Base-by-base conservation (phyloP, 257 asterid species). In the Agastache rugosa region DNA sequence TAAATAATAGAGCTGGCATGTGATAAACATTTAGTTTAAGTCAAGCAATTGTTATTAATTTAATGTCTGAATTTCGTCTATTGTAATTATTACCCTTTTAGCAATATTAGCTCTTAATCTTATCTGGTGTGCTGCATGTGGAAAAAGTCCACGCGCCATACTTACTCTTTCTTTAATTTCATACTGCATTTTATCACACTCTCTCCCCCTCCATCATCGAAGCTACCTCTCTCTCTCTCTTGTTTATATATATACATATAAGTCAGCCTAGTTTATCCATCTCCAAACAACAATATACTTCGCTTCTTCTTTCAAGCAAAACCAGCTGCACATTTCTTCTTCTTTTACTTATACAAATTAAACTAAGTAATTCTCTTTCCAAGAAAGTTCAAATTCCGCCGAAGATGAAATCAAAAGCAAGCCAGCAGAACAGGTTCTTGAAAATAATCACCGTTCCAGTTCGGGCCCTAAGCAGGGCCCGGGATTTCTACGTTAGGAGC, bases 391-490 rank as follows among this genome's bases (percentile, higher is more conserved):
- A 15, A 25, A 25, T 2, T 31, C 14, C 2, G 3, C 25, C 6
- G 14, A 77, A 60, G 35, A 89, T 86, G 92, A 90, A 79, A 63
- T 37, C 84, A 11, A 88, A 83, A 73, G 68, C 73, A 8, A 72
- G 86, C 63, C 73, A 82, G 3, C 83, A 83, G 4, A 91, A 85
- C 77, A 83, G 74, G 68, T 76, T 91, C 51, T 15, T 88, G 72
- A 55, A 87, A 22, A 82, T 91, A 61, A 77, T 91, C 31, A 60
- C 89, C 15, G 59, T 62, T 6, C 97, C 97, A 5, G 42, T 68
- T 41, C 85, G 85, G 76, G 89, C 82, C 22, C 51, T 85, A 0
- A 35, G 65, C 63, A 80, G 72, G 68, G 88, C 85, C 78, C 82
- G 85, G 7, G 85, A 86, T 34, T 68, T 67, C 0, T 86, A 86